Evolutionary conservation across 371 early-diverging fungal species (phyloP), one percentile per base, ranked within the genome.

Genomic region (Parasitella parasitica): DNA sequence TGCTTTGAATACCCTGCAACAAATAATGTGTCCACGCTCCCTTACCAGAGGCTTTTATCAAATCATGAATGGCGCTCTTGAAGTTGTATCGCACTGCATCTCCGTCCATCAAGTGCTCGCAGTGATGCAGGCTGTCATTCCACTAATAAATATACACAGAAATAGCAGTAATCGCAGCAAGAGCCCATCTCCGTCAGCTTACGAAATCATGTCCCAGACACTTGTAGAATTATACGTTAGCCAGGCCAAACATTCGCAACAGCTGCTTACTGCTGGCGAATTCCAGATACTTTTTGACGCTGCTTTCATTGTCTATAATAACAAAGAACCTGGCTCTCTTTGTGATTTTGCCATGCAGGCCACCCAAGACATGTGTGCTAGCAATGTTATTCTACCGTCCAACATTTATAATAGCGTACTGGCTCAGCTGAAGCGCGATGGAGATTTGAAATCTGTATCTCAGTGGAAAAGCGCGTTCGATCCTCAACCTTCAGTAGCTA

Each of bases 11-110:
- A 59, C 57, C 0, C 55, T 78, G 2, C 34, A 73, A 27, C 43
- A 63, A 34, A 51, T 72, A 50, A 70, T 75, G 61, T 70, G 71
- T 1, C 37, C 67, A 13, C 70, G 72, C 0, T 53, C 69, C 9
- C 37, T 69, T 9, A 18, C 66, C 11, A 74, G 70, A 20, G 75
- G 74, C 6, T 32, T 63, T 3, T 6, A 50, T 8, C 66, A 69
- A 18, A 41, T 77, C 8, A 43, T 65, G 32, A 41, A 63, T 16
- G 64, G 59, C 8, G 59, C 67, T 38, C 37, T 41, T 22, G 57
- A 59, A 8, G 39, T 64, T 32, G 48, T 63, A 0, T 4, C 54
- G n/a, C 53, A 35, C 35, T 61, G 54, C 26, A 35, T 35, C 0
- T 41, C 20, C 9, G 46, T 61, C 2, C 32, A 36, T 15, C 61